Base-by-base conservation (phyloP, 768 basidiomycete genomes). In the Rhodotorula toruloides region DNA sequence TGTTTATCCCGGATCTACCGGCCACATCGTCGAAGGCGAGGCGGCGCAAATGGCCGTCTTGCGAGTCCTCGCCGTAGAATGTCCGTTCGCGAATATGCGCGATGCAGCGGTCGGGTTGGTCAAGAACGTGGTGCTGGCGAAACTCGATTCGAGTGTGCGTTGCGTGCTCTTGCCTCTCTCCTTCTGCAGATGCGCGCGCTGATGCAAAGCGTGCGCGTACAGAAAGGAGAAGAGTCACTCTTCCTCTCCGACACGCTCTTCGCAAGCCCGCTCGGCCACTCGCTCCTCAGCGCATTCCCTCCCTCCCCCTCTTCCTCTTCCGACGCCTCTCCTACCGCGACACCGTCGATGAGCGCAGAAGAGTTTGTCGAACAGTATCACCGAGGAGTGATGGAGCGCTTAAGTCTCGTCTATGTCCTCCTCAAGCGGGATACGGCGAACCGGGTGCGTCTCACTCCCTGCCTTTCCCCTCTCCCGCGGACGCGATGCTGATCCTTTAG, bases 101-200 rank as follows among this genome's bases (percentile, higher is more conserved):
- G 34, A 17, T 0, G 60, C 60, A 17, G 31, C 42, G 13, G 34
- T 61, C n/a, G 60, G 60, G 34, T 16, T 61, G 32, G 50, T 61
- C 14, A 53, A 46, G 52, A 52, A 61, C 42, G 31, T 54, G 14
- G 2, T 58, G 12, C 29, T 16, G 14, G 8, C 29, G 32, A 37
- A 36, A 10, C 16, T 46, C 12, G 29, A 11, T 29, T 19, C 31
- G 57, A 12, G 16, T 27, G 44, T 19, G 27, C 34, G 19, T 29
- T 50, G 37, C n/a, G 37, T 12, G 25, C 25, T 1, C 34, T 34
- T 53, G 34, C 21, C 7, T n/a, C 32, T 6, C 1, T 4, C 34
- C 21, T 36, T 37, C 22, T 21, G n/a, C n/a, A n/a, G n/a, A 9
- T 36, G 1, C 21, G 0, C 21, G 32, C 8, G 31, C 31, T 19